Conservation (phyloP, 2,329 filamentous ascomycete species). For the Lecanicillium sp. region DNA sequence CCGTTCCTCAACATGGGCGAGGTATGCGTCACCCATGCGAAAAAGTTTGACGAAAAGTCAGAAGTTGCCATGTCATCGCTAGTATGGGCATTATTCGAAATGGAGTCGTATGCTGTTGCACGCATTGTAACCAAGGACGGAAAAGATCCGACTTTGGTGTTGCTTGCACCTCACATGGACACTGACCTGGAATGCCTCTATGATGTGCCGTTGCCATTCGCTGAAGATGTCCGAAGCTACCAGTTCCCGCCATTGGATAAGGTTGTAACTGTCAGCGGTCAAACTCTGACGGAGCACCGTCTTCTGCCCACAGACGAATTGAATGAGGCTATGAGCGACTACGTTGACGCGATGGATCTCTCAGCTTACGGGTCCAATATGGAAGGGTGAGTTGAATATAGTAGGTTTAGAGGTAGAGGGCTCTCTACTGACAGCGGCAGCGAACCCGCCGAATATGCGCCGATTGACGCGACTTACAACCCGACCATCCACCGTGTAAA, state of each 20-base stretch:
- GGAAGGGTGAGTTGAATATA: conserved; percentile 48
- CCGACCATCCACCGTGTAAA: conserved; percentile 83
- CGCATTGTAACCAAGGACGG: conserved; percentile 78
- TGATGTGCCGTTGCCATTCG: conserved; percentile 84
- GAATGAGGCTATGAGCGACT: conserved; percentile 75
- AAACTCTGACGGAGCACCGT: conserved; percentile 70
- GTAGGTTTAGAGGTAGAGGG: too few species aligned
- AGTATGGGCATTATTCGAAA: conserved; percentile 76
- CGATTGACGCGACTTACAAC: conserved; percentile 75
- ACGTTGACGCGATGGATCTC: conserved; percentile 89
- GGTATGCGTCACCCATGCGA: conserved; percentile 66
- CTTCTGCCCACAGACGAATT: conserved; percentile 72
- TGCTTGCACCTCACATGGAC: conserved; percentile 75
- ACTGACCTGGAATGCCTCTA: conserved; percentile 75
- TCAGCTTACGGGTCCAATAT: conserved; percentile 63
- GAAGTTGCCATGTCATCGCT: conserved; percentile 80
- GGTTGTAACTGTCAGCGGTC: conserved; percentile 80
- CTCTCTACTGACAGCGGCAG: conserved; percentile 18
- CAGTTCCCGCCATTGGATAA: conserved; percentile 84
- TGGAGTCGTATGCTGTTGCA: conserved; percentile 79
- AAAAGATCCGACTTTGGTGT: conserved; percentile 65
- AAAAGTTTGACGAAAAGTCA: conserved; percentile 72
- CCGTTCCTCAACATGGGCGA: conserved; percentile 81
- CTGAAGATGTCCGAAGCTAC: conserved; percentile 86
- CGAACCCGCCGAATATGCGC: conserved; percentile 57